Evolutionary conservation across 129 eudicot genomes (phyloP).

Genomic region (Arctium minus): DNA sequence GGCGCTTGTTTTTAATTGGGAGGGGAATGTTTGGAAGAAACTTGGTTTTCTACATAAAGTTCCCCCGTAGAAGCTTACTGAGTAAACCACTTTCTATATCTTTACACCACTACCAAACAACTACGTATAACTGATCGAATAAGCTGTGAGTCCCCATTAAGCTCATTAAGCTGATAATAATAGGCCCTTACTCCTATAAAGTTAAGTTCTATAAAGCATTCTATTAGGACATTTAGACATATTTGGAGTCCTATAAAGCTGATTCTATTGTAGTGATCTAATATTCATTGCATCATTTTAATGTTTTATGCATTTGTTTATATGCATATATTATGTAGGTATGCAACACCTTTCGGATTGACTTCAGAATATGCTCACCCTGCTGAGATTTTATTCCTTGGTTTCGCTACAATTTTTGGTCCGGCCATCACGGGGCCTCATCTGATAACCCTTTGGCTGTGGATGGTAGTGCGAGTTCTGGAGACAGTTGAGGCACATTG

Average conservation of each 20-base stretch:
- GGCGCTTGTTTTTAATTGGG: too few species aligned
- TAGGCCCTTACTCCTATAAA: too few species aligned
- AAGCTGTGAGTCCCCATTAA: too few species aligned
- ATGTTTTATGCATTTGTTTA: background rate
- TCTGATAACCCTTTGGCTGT: slow-evolving; percentile 90
- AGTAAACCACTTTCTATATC: too few species aligned
- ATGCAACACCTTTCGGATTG: slow-evolving; percentile 86
- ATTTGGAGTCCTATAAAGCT: background rate
- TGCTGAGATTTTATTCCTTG: slow-evolving; percentile 92
- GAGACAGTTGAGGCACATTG: slow-evolving; percentile 99
- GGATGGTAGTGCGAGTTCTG: slow-evolving; percentile 96
- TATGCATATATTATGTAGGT: slow-evolving; percentile 34
- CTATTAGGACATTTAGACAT: background rate
- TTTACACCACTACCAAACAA: too few species aligned
- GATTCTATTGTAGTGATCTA: background rate
- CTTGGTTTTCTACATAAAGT: too few species aligned
- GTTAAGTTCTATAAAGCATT: background rate
- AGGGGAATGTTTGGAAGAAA: too few species aligned
- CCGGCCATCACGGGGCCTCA: slow-evolving; percentile 99
- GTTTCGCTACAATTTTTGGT: slow-evolving; percentile 93
- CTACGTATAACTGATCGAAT: too few species aligned
- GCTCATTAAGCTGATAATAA: too few species aligned
- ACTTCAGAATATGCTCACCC: slow-evolving; percentile 98
- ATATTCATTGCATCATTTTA: background rate
- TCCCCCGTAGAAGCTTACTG: too few species aligned